A percentile compares a stretch with the other conserved stretches of the same genome.
Conservation (phyloP, 2,329 filamentous ascomycete species). For the Fusarium sp. region DNA sequence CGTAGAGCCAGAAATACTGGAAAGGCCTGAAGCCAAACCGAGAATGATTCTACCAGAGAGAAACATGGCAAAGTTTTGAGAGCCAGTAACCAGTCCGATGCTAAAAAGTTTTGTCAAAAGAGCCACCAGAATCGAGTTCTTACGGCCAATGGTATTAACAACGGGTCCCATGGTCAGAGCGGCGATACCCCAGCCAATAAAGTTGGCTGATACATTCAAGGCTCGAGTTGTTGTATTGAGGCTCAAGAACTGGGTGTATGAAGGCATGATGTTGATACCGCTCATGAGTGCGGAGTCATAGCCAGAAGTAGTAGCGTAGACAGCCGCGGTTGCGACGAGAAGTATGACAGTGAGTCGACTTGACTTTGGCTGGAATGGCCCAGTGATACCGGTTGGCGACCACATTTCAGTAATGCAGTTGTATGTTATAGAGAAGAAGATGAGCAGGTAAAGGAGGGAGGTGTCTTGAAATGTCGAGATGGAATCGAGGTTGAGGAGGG, state of each 20-base stretch:
- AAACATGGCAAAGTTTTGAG: neutral
- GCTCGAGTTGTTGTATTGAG: neutral
- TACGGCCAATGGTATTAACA: neutral
- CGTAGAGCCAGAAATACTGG: neutral
- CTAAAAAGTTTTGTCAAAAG: neutral
- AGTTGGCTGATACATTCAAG: neutral
- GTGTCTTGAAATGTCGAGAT: no score
- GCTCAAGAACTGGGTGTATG: neutral
- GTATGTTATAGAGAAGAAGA: fast-evolving
- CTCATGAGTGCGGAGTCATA: neutral
- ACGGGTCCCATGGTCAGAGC: neutral
- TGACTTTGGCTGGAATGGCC: neutral
- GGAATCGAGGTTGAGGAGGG: neutral
- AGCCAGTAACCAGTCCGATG: neutral
- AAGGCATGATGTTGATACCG: neutral
- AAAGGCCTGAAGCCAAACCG: neutral
- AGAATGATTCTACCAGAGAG: neutral
- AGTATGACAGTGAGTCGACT: neutral
- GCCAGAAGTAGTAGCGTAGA: neutral
- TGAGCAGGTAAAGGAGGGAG: fast-evolving
- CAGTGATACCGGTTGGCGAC: neutral
- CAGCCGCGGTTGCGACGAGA: neutral
- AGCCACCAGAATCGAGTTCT: neutral
- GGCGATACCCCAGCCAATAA: neutral
- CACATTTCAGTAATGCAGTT: neutral